Percentiles rank a stretch among this genome's conserved stretches.
These are phyloP conservation scores for Aschersonia sp. DNA, from an alignment of 2,329 filamentous ascomycete genomes.

Conservation along the genomic window DNA sequence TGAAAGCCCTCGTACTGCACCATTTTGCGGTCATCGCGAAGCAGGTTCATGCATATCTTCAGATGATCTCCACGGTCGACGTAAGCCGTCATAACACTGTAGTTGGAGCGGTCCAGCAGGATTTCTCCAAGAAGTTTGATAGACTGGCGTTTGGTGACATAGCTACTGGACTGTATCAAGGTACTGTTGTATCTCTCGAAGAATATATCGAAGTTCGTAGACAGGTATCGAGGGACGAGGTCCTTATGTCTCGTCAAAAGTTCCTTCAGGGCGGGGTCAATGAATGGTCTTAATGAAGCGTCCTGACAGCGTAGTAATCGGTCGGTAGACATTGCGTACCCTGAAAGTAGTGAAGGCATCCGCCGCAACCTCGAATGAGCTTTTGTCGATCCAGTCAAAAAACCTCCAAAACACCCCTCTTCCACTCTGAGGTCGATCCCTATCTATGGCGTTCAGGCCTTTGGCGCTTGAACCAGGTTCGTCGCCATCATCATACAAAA, in stretches of 20 bases:
- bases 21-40: constrained; percentile 94
- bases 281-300: not conserved
- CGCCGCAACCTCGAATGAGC: constrained; percentile 89
- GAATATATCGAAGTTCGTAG: constrained; percentile 84
- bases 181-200: constrained; percentile 81
- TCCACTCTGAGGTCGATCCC: constrained; percentile 60
- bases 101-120: constrained; percentile 85
- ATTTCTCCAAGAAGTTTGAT: constrained; percentile 96
- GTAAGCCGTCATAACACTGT: constrained; percentile 95
- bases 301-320: not conserved
- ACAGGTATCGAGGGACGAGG: constrained; percentile 75
- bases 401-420: constrained; percentile 91
- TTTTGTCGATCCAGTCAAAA: constrained; percentile 94
- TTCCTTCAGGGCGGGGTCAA: constrained; percentile 39
- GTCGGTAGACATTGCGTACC: constrained; percentile 32
- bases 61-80: constrained; percentile 91
- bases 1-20: constrained; percentile 99
- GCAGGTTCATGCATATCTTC: constrained; percentile 95
- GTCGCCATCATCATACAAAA: constrained; percentile 80
- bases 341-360: constrained; percentile 97
- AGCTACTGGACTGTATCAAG: constrained; percentile 82
- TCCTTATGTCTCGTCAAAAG: constrained; percentile 89
- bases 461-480: constrained; percentile 57
- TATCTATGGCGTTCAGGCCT: constrained; percentile 63
- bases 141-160: constrained; percentile 94